phyloP scores from a whole-genome alignment of 768 basidiomycete species.

The Peribolospora kevripleyi region DNA sequence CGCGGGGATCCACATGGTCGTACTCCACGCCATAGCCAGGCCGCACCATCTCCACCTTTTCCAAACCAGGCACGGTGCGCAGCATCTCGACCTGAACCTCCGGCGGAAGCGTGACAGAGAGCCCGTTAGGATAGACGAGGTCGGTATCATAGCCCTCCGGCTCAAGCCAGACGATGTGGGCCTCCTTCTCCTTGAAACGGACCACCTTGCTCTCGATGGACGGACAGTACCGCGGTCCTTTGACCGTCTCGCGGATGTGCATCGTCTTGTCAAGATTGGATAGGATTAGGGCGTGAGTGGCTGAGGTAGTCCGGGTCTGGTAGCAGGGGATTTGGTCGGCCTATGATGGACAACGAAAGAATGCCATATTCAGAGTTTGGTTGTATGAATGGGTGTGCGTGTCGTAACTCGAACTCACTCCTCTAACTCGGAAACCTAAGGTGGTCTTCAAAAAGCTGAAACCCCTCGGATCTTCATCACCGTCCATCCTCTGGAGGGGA shows the following conservation, averaged over 20 bases:
- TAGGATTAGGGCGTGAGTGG: slow-evolving; percentile 48
- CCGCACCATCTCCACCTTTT: slow-evolving; percentile 54
- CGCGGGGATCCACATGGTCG: slow-evolving; percentile 63
- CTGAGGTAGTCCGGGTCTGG: slow-evolving; percentile 44
- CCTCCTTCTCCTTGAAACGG: slow-evolving; percentile 44
- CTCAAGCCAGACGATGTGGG: slow-evolving; percentile 65
- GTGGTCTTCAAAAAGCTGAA: slow-evolving; percentile 50
- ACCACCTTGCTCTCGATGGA: slow-evolving; percentile 68
- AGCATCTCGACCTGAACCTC: slow-evolving; percentile 64
- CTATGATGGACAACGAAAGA: slow-evolving; percentile 19
- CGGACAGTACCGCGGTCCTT: slow-evolving; percentile 83
- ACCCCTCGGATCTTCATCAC: slow-evolving; percentile 39
- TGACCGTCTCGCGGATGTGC: slow-evolving; percentile 72
- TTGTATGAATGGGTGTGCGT: too few species aligned
- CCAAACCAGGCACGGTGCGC: slow-evolving; percentile 58
- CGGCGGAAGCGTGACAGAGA: slow-evolving; percentile 67
- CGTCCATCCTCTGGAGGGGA: slow-evolving; percentile 17
- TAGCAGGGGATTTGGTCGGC: slow-evolving; percentile 48
- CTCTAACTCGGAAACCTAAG: slow-evolving; percentile 21
- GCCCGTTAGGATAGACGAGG: slow-evolving; percentile 68
- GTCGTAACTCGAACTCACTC: too few species aligned
- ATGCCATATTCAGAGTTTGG: too few species aligned
- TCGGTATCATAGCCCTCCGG: slow-evolving; percentile 75
- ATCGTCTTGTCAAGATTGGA: slow-evolving; percentile 53
- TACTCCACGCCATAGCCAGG: slow-evolving; percentile 89